phyloP scores from a whole-genome alignment of 495 filamentous ascomycete species.

The Xylaria palmicola region DNA sequence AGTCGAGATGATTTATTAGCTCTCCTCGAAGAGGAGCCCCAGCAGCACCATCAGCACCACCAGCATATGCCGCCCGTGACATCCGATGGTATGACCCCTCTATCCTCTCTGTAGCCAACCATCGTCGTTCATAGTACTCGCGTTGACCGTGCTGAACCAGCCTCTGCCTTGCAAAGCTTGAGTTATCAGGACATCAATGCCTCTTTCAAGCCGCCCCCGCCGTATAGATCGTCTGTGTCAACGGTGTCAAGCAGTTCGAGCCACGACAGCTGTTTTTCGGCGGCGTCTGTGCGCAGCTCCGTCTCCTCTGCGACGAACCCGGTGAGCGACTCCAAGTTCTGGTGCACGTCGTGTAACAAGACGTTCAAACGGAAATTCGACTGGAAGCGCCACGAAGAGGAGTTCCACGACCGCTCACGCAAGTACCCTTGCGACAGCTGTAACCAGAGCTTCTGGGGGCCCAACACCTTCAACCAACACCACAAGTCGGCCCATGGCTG shows the following conservation, averaged over 20 bases:
- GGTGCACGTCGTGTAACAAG: slow-evolving; percentile 53
- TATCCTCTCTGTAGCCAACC: not conserved
- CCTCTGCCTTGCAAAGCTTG: slow-evolving; percentile 25
- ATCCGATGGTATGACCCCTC: slow-evolving; percentile 24
- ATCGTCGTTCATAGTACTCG: slow-evolving; percentile 7
- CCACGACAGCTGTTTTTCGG: slow-evolving; percentile 34
- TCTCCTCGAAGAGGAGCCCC: slow-evolving; percentile 25
- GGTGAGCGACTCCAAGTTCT: slow-evolving; percentile 38
- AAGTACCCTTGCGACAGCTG: slow-evolving; percentile 51
- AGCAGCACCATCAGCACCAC: slow-evolving; percentile 13
- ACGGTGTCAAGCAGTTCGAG: slow-evolving; percentile 44
- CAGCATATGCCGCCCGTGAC: slow-evolving; percentile 14
- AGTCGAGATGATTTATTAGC: slow-evolving; percentile 29
- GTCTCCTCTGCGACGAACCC: slow-evolving; percentile 34
- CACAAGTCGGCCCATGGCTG: slow-evolving; percentile 52
- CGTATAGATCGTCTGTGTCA: slow-evolving; percentile 40
- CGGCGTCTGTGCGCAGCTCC: slow-evolving; percentile 37
- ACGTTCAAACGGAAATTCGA: slow-evolving; percentile 53
- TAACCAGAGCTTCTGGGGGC: slow-evolving; percentile 51
- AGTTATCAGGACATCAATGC: slow-evolving; percentile 30
- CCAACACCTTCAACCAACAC: slow-evolving; percentile 52
- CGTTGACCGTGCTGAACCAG: slow-evolving; percentile 7
- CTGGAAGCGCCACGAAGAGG: slow-evolving; percentile 54
- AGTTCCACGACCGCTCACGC: slow-evolving; percentile 52
- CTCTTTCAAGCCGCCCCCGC: slow-evolving; percentile 19